Conservation (phyloP, 2,329 filamentous ascomycete genomes). For the Graphium sp. region DNA sequence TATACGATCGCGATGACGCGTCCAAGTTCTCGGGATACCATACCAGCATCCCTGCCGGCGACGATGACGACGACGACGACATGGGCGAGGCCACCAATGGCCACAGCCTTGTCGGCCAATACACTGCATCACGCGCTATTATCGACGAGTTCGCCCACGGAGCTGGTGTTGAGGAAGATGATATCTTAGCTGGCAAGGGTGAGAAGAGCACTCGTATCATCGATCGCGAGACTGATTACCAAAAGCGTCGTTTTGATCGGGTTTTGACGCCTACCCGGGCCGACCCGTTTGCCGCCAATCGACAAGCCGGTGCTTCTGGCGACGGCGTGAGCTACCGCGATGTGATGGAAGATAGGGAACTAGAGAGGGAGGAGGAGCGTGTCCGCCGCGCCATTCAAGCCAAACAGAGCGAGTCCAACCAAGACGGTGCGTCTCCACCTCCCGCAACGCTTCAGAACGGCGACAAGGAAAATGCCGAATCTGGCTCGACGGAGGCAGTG, state of each 20-base stretch:
- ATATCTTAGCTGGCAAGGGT: constrained; percentile 63
- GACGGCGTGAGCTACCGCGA: constrained; percentile 76
- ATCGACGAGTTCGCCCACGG: constrained; percentile 89
- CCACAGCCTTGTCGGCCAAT: constrained; percentile 77
- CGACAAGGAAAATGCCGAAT: constrained; percentile 59
- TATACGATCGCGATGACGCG: constrained; percentile 64
- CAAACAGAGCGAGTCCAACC: constrained; percentile 31
- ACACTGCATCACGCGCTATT: constrained; percentile 81
- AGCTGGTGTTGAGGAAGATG: constrained; percentile 76
- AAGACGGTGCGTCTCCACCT: constrained; percentile 28
- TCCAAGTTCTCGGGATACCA: constrained; percentile 86
- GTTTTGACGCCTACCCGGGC: constrained; percentile 71
- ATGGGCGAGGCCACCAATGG: constrained; percentile 60
- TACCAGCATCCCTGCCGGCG: constrained; percentile 66
- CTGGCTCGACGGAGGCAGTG: constrained; percentile 46
- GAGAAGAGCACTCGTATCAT: constrained; percentile 85
- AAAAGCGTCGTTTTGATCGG: constrained; percentile 86
- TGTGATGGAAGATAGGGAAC: constrained; percentile 75
- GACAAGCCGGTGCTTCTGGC: constrained; percentile 46
- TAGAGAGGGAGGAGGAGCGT: constrained; percentile 86
- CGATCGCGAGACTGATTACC: constrained; percentile 92
- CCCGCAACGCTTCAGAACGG: constrained; percentile 58
- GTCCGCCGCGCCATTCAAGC: constrained; percentile 68
- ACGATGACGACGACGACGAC: constrained; percentile 64
- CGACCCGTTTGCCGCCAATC: constrained; percentile 69